Percentiles rank a stretch among this genome's conserved stretches.
Conservation (phyloP, 305 asterid genomes). For the Fraxinus albicans region DNA sequence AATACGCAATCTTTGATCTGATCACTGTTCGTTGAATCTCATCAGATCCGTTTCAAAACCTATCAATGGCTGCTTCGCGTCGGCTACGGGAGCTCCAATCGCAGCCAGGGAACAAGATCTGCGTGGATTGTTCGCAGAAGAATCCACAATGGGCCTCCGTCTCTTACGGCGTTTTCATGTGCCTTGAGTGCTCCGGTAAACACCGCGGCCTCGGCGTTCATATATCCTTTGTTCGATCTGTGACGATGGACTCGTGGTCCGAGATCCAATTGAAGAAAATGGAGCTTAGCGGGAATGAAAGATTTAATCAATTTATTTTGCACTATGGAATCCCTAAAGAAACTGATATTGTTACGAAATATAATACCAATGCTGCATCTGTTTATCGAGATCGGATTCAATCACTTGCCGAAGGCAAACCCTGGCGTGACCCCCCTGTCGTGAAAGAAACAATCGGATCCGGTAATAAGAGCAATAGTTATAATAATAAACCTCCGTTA, state of each 20-base stretch:
- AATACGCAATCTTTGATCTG: conserved; percentile 12
- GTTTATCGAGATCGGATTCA: conserved; percentile 81
- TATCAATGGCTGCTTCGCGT: conserved; percentile 70
- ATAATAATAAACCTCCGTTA: conserved; percentile 56
- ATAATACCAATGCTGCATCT: conserved; percentile 74
- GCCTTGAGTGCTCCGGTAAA: conserved; percentile 91
- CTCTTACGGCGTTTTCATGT: conserved; percentile 84
- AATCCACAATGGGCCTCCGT: conserved; percentile 98
- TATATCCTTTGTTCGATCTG: conserved; percentile 92
- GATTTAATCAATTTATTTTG: conserved; percentile 50
- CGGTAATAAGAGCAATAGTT: conserved; percentile 17
- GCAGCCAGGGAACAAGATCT: conserved; percentile 74
- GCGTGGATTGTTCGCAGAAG: conserved; percentile 82
- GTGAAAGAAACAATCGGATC: conserved; percentile 49
- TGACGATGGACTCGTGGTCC: conserved; percentile 96
- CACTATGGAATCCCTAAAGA: conserved; percentile 72
- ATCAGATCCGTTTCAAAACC: conserved; percentile 31
- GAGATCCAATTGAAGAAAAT: conserved; percentile 86
- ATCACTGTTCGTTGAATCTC: neutral
- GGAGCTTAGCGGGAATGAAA: conserved; percentile 84
- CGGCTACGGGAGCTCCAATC: conserved; percentile 87
- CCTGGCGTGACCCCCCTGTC: conserved; percentile 81
- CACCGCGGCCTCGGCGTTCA: conserved; percentile 95
- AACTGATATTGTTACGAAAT: conserved; percentile 71
- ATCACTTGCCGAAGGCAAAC: conserved; percentile 75